phyloP scores from a whole-genome alignment of 768 basidiomycete species.

The Leccinum fibrillosum region DNA sequence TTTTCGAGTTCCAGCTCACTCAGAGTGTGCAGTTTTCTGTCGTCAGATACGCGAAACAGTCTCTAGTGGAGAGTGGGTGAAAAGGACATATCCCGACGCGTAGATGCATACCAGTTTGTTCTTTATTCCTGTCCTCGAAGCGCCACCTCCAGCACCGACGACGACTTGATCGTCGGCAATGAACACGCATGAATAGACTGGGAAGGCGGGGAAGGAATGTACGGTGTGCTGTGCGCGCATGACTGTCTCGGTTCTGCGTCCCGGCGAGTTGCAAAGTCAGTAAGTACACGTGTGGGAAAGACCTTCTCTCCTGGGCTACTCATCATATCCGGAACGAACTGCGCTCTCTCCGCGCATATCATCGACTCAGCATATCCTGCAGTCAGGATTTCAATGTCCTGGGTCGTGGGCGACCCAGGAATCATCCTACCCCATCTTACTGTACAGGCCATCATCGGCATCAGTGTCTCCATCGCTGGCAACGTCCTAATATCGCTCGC shows the following conservation, averaged over 20 bases:
- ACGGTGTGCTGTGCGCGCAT: constrained; percentile 82
- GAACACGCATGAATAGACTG: constrained; percentile 86
- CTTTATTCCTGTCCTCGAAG: constrained; percentile 84
- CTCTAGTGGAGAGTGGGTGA: constrained; percentile 42
- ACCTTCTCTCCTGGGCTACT: constrained; percentile 9
- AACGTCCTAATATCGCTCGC: constrained; percentile 89
- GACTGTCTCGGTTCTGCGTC: background rate
- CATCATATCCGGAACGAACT: background rate
- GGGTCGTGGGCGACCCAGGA: constrained; percentile 16
- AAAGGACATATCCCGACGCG: background rate
- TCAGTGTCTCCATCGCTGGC: constrained; percentile 76
- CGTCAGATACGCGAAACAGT: constrained; percentile 58
- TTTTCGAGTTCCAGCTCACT: constrained; percentile 72
- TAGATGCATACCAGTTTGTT: constrained; percentile 71
- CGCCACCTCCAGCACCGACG: constrained; percentile 88
- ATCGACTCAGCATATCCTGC: background rate
- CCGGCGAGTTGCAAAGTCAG: background rate
- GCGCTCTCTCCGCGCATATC: background rate
- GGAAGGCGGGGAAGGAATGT: constrained; percentile 79
- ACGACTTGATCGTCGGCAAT: constrained; percentile 66
- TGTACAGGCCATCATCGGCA: constrained; percentile 65
- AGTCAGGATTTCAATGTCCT: constrained; percentile 10
- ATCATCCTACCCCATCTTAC: constrained; percentile 55
- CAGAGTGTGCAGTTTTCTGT: constrained; percentile 51
- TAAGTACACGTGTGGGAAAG: constrained; percentile 17